These are phyloP conservation scores for Strombidium stylifer DNA, from an alignment of 73 alveolate species.

Conservation along the genomic window DNA sequence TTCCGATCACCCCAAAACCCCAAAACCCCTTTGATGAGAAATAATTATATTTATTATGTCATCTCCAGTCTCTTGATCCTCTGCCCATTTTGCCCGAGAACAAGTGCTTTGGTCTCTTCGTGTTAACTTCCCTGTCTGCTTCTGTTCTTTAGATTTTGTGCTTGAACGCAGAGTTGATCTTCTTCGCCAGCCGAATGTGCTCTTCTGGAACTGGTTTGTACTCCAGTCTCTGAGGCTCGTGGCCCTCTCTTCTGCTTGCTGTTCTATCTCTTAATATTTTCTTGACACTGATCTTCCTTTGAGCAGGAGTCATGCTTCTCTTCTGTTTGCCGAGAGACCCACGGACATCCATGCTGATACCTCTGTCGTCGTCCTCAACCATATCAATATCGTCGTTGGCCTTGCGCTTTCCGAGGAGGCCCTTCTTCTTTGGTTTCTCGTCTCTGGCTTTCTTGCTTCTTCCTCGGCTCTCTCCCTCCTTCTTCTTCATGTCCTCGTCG, in stretches of 20 bases:
- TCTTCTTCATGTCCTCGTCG: slow-evolving; percentile 69
- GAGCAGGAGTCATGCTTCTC: slow-evolving; percentile 42
- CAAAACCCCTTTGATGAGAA: neutral
- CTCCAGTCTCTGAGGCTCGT: slow-evolving; percentile 56
- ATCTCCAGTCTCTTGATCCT: slow-evolving; percentile 95
- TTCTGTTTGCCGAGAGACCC: slow-evolving; percentile 17
- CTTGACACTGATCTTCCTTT: slow-evolving; percentile 20
- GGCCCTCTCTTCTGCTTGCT: slow-evolving; percentile 73
- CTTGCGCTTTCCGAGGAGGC: no score
- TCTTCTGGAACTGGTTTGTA: slow-evolving; percentile 64
- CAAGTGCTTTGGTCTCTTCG: slow-evolving; percentile 91
- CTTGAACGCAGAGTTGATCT: slow-evolving; percentile 87
- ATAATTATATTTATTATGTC: slow-evolving; percentile 25
- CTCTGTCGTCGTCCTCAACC: neutral
- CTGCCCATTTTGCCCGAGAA: slow-evolving; percentile 94
- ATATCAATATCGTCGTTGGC: slow-evolving; percentile 49
- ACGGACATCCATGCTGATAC: no score
- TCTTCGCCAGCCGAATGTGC: slow-evolving; percentile 63
- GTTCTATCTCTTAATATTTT: slow-evolving; percentile 52
- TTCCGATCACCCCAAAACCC: neutral
- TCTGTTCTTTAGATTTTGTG: slow-evolving; percentile 71
- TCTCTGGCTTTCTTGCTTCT: no score
- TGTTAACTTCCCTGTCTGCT: slow-evolving; percentile 85
- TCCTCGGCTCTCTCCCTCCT: slow-evolving; percentile 65
- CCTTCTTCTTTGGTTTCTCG: slow-evolving; percentile 46